These are phyloP conservation scores for Schizophyllum commune DNA, from an alignment of 1,284 basidiomycete species.

Conservation along the genomic window DNA sequence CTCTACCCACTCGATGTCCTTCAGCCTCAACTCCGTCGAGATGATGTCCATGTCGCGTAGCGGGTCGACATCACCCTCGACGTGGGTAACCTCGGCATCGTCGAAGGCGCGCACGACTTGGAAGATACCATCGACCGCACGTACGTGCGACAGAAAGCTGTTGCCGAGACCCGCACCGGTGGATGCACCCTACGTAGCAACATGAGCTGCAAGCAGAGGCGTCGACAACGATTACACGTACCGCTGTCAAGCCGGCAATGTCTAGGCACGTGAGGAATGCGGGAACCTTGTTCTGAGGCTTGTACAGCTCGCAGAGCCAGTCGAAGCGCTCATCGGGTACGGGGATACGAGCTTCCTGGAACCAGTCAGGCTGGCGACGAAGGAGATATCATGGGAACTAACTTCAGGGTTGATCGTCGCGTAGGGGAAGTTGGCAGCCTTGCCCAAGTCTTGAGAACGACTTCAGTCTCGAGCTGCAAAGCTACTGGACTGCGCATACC, in stretches of 20 bases:
- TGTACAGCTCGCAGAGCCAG: conserved; percentile 90
- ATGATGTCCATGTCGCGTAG: conserved; percentile 98
- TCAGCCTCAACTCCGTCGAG: conserved; percentile 86
- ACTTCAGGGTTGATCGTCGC: conserved; percentile 89
- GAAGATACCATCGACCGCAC: conserved; percentile 99
- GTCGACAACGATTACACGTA: conserved; percentile 27
- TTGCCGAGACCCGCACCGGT: conserved; percentile 98
- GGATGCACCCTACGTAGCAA: conserved; percentile 70
- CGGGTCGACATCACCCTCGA: conserved; percentile 97
- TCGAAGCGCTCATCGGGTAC: conserved; percentile 96
- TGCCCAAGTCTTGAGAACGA: conserved; percentile 72
- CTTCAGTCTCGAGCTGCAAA: not conserved
- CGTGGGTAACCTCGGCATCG: conserved; percentile 98
- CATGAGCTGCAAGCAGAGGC: conserved; percentile 2
- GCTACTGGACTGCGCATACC: not conserved
- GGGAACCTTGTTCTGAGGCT: conserved; percentile 83
- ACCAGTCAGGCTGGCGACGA: not conserved
- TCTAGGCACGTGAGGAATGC: conserved; percentile 98
- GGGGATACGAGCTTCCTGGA: conserved; percentile 82
- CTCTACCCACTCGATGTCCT: conserved; percentile 99
- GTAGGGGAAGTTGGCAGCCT: conserved; percentile 98
- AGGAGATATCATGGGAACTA: conserved; percentile 8
- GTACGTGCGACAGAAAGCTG: conserved; percentile 95
- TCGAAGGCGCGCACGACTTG: conserved; percentile 98
- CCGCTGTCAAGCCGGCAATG: conserved; percentile 95